These are phyloP conservation scores for Claviceps digitariae DNA, from an alignment of 2,329 filamentous ascomycete species.

Conservation along the genomic window DNA sequence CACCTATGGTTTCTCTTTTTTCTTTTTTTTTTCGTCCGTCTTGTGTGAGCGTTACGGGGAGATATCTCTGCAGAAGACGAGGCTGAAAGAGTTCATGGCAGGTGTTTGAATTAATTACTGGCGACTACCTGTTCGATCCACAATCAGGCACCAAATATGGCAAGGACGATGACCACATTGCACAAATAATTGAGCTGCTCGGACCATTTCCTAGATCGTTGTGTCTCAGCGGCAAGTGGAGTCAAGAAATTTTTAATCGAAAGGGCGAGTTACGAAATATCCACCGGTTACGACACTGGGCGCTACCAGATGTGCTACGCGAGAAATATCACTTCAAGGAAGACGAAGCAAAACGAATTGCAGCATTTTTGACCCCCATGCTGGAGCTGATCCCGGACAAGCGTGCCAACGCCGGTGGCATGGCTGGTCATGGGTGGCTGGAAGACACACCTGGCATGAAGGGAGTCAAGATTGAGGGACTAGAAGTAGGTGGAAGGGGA, in stretches of 20 bases:
- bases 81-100: constrained; percentile 21
- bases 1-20: too few species aligned
- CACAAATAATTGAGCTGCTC: constrained; percentile 94
- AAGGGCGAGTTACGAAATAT: constrained; percentile 97
- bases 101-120: constrained; percentile 96
- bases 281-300: constrained; percentile 91
- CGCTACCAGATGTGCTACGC: constrained; percentile 76
- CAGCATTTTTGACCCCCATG: constrained; percentile 80
- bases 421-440: constrained; percentile 75
- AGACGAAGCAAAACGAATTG: constrained; percentile 63
- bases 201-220: constrained; percentile 87
- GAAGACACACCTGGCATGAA: constrained; percentile 85
- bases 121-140: constrained; percentile 95
- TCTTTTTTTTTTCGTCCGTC: neutral
- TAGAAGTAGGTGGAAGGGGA: constrained; percentile 68
- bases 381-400: constrained; percentile 78
- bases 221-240: constrained; percentile 90
- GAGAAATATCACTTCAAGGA: constrained; percentile 95
- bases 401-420: constrained; percentile 88
- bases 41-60: neutral
- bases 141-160: constrained; percentile 98
- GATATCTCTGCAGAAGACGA: neutral
- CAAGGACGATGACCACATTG: constrained; percentile 98
- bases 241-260: constrained; percentile 95
- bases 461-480: constrained; percentile 53